A percentile compares a stretch with the other conserved stretches of the same genome.
Evolutionary conservation across 768 basidiomycete species (phyloP).

Genomic region (Leccinum rimulosum): DNA sequence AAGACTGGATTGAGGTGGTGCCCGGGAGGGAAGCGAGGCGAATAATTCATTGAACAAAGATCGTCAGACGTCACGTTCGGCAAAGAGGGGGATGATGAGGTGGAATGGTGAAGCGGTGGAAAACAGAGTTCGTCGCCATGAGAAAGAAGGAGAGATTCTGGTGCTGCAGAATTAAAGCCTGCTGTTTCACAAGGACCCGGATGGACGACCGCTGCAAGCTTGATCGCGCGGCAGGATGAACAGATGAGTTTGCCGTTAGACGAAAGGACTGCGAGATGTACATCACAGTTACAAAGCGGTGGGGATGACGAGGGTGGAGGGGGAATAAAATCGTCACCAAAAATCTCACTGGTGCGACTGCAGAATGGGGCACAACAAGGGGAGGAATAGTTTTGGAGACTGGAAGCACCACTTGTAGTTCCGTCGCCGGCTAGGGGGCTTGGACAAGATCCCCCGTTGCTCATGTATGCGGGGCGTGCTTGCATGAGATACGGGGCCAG

Average conservation of each 20-base stretch:
- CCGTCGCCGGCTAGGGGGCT: not conserved
- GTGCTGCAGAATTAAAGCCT: not conserved
- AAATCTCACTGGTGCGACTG: not conserved
- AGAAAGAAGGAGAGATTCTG: conserved; percentile 26
- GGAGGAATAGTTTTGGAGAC: not conserved
- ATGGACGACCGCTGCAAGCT: not conserved
- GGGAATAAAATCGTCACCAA: not conserved
- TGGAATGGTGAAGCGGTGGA: conserved; percentile 5
- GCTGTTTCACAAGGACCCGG: not conserved
- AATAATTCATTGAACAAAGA: conserved; percentile 32
- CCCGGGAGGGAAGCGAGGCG: conserved; percentile 54
- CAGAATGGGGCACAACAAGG: not conserved
- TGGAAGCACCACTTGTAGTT: not conserved
- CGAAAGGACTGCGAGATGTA: not conserved
- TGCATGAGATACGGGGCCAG: not conserved
- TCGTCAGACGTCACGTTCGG: conserved; percentile 3
- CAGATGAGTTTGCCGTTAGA: not conserved
- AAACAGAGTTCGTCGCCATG: conserved; percentile 1
- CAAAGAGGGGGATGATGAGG: not conserved
- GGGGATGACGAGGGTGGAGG: not conserved
- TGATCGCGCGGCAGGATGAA: not conserved
- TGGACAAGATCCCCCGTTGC: not conserved
- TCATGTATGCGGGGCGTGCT: not conserved
- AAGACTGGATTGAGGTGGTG: conserved; percentile 64
- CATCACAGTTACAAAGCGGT: not conserved